phyloP scores from a whole-genome alignment of 2,329 filamentous ascomycete species.

The Westerdykella ornata region DNA sequence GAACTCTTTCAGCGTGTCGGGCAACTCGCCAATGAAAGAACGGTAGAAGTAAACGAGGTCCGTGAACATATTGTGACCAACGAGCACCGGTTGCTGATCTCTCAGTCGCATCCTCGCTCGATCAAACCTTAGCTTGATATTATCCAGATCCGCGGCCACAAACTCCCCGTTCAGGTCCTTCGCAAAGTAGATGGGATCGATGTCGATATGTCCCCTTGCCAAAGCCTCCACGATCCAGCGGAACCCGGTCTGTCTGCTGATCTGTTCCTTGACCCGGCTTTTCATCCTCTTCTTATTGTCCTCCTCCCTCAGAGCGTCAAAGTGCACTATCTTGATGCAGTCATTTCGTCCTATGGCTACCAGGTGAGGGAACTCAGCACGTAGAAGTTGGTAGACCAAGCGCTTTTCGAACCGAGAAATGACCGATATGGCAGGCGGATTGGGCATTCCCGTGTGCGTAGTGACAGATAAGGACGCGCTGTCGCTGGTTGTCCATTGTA shows the following conservation, averaged over 20 bases:
- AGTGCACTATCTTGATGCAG: slow-evolving; percentile 39
- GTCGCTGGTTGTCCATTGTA: slow-evolving; percentile 39
- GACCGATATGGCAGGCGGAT: slow-evolving; percentile 9
- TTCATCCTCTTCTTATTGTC: slow-evolving; percentile 34
- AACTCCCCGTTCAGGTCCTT: slow-evolving; percentile 30
- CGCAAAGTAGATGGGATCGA: slow-evolving; percentile 35
- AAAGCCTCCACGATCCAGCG: slow-evolving; percentile 47
- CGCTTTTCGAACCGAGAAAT: slow-evolving; percentile 53
- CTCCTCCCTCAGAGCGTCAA: slow-evolving; percentile 41
- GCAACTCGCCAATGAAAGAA: slow-evolving; percentile 55
- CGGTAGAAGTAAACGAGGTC: slow-evolving; percentile 59
- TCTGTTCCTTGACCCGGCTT: slow-evolving; percentile 36
- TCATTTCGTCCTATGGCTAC: slow-evolving; percentile 39
- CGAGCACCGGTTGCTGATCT: slow-evolving; percentile 45
- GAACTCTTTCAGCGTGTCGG: slow-evolving; percentile 50
- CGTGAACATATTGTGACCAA: slow-evolving; percentile 60
- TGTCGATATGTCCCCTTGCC: slow-evolving; percentile 33
- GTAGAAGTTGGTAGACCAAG: slow-evolving; percentile 60
- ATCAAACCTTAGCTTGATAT: slow-evolving; percentile 35
- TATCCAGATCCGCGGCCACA: slow-evolving; percentile 31
- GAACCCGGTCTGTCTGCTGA: slow-evolving; percentile 43
- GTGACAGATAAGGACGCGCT: slow-evolving; percentile 22
- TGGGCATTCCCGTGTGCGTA: slow-evolving; percentile 21
- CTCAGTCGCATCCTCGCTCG: slow-evolving; percentile 40
- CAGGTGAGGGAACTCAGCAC: slow-evolving; percentile 51